phyloP scores from a whole-genome alignment of 805 yeast species.

The Schwanniomyces occidentalis region DNA sequence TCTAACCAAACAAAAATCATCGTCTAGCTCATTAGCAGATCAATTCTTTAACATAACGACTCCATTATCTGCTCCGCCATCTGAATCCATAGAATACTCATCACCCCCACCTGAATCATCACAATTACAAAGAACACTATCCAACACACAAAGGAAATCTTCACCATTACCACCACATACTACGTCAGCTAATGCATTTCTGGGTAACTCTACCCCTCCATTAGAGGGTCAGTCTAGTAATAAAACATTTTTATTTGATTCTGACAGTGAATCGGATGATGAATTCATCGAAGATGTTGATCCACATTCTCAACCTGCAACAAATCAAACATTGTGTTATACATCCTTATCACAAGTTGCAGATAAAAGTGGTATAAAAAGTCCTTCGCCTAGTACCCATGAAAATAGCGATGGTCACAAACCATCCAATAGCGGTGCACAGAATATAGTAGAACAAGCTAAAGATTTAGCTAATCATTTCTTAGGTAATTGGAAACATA shows the following conservation, averaged over 20 bases:
- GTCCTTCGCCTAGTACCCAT: conserved; percentile 24
- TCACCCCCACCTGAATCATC: conserved; percentile 3
- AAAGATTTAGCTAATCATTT: conserved; percentile 36
- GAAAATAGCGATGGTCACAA: conserved; percentile 9
- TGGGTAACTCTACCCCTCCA: conserved; percentile 28
- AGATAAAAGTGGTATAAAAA: conserved; percentile 39
- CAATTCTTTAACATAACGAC: conserved; percentile 17
- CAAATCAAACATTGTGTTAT: conserved; percentile 28
- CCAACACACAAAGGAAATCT: conserved; percentile 30
- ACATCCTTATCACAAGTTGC: conserved; percentile 54
- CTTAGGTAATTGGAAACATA: conserved; percentile 27
- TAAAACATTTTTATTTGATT: conserved; percentile 36
- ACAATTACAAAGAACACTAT: conserved; percentile 5
- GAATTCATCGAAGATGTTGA: conserved; percentile 25
- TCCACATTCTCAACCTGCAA: neutral
- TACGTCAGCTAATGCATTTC: conserved; percentile 42
- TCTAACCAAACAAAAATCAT: conserved; percentile 7
- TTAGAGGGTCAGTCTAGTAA: conserved; percentile 7
- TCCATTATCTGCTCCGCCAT: neutral
- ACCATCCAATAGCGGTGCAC: conserved; percentile 3
- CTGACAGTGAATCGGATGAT: conserved; percentile 37
- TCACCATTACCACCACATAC: conserved; percentile 45
- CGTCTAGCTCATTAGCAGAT: conserved; percentile 18
- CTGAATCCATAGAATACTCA: conserved; percentile 4
- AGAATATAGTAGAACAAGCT: conserved; percentile 35